Base-by-base conservation (phyloP, 495 filamentous ascomycete species). In the Penicillium roqueforti region DNA sequence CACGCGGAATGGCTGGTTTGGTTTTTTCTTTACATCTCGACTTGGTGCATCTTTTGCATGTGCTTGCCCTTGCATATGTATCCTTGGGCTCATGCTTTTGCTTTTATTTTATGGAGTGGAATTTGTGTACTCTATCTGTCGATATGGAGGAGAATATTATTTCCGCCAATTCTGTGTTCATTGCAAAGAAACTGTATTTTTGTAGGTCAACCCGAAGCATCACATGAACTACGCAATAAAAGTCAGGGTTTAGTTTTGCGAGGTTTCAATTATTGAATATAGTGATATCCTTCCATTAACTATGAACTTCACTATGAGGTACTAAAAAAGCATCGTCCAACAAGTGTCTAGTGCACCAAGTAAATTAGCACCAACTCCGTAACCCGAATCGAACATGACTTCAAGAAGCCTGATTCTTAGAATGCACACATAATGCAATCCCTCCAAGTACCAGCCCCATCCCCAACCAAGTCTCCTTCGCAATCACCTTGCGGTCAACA, bases 401-500 rank as follows among this genome's bases (percentile, higher is more conserved):
- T 58, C 50, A 62, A 16, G 54, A 51, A 39, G 43, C 59, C 50
- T 67, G 64, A 47, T 70, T 68, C 60, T 80, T 80, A 32, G 75
- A 78, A 46, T 88, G 77, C 26, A 97, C 92, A 72, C 92, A 97
- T 39, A 97, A 74, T 18, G 80, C 91, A 67, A 97, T 96, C 2
- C 92, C 92, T 13, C 81, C 81, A 55, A 95, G 62, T 2, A 92
- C 91, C 36, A 95, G 64, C 10, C 74, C 68, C 89, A 96, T 91
- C 26, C 92, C 92, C 59, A 92, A 75, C 88, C 88, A 92, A 2
- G 92, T 96, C 72, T 95, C 88, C 76, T 84, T 77, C 55, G 82
- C 84, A 56, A 97, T 93, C 3, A 87, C 86, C 71, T 97, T 97
- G 56, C 80, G 81, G 51, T 96, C 93, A 0, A 91, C 90, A 77